Conservation (phyloP, 192 early-diverging fungal species). For the Backusella tarrabulga region DNA sequence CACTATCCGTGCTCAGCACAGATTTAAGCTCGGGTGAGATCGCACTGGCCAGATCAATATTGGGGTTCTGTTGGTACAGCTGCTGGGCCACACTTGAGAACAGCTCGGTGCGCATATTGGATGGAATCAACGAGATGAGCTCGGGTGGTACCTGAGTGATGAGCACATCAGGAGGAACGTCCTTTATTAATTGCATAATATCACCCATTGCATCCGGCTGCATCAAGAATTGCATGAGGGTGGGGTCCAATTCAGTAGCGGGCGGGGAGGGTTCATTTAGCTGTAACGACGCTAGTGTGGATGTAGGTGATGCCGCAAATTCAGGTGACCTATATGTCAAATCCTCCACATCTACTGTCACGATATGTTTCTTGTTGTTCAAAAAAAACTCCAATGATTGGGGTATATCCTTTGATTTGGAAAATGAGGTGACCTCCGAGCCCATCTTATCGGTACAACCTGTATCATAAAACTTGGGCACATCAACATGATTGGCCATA, state of each 20-base stretch:
- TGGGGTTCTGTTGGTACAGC: background rate
- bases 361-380: background rate
- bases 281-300: background rate
- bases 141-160: background rate
- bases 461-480: slow-evolving; percentile 24
- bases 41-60: background rate
- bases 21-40: background rate
- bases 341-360: background rate
- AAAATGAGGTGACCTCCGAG: background rate
- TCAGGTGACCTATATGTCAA: background rate
- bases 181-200: slow-evolving; percentile 3
- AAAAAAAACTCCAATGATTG: slow-evolving; percentile 1
- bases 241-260: background rate
- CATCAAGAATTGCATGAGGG: background rate
- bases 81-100: background rate
- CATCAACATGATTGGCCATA: background rate
- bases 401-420: slow-evolving; percentile 2
- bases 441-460: slow-evolving; percentile 4
- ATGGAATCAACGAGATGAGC: background rate
- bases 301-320: background rate
- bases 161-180: background rate
- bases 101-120: background rate
- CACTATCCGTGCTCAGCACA: background rate
- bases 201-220: background rate
- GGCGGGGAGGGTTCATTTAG: background rate